These are phyloP conservation scores for Plectranthus barbatus DNA, from an alignment of 257 asterid genomes.

Conservation along the genomic window DNA sequence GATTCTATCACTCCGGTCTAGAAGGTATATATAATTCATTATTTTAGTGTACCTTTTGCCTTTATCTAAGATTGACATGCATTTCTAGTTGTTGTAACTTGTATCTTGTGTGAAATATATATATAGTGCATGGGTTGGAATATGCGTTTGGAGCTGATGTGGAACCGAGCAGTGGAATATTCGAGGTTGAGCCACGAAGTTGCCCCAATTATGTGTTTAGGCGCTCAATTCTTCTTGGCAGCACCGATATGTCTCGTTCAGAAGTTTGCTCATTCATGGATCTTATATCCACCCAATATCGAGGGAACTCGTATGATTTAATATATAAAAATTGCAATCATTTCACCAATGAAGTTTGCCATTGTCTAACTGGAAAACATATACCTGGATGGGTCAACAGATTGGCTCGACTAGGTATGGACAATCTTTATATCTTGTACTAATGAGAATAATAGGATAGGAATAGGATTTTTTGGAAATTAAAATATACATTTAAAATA, in stretches of 20 bases:
- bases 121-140: constrained; percentile 78
- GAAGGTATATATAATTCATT: constrained; percentile 58
- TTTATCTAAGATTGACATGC: no score
- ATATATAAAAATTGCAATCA: constrained; percentile 88
- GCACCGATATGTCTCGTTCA: constrained; percentile 65
- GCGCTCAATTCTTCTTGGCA: constrained; percentile 67
- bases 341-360: constrained; percentile 68
- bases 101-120: constrained; percentile 8
- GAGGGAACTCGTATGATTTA: constrained; percentile 75
- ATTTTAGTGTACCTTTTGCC: no score
- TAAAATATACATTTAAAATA: no score
- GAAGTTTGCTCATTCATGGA: constrained; percentile 75
- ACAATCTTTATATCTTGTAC: background rate
- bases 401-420: constrained; percentile 73
- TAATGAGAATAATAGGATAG: no score
- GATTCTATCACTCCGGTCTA: constrained; percentile 78
- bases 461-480: no score
- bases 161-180: constrained; percentile 70
- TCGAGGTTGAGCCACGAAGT: constrained; percentile 77
- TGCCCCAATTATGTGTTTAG: constrained; percentile 81
- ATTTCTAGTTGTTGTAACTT: no score
- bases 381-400: constrained; percentile 95
- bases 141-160: constrained; percentile 89
- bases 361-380: constrained; percentile 58
- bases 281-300: constrained; percentile 53